Conservation (phyloP, 306 rosid genomes). For the Cucumis sativus region DNA sequence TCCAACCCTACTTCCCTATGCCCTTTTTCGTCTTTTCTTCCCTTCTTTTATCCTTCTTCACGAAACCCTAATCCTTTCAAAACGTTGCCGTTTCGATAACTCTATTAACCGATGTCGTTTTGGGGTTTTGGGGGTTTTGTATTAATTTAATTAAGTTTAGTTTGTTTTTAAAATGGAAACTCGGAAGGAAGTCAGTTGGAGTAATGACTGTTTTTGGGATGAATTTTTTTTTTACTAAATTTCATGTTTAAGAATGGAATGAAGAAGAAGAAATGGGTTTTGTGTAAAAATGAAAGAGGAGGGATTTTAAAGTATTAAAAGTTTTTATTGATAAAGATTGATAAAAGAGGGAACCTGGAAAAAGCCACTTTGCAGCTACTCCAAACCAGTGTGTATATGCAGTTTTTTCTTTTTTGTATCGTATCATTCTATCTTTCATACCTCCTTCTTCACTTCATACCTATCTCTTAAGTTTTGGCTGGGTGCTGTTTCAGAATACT, state of each 20-base stretch:
- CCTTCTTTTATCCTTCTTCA: background rate
- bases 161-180: background rate
- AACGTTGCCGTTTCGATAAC: background rate
- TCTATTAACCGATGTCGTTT: background rate
- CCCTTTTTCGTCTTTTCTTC: background rate
- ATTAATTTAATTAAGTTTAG: background rate
- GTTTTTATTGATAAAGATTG: conserved; percentile 12
- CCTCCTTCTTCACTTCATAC: conserved; percentile 7
- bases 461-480: conserved; percentile 1
- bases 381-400: background rate
- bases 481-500: conserved; percentile 10
- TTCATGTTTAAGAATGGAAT: background rate
- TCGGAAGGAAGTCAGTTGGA: background rate
- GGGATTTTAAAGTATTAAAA: background rate
- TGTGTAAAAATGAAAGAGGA: background rate
- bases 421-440: conserved; percentile 7
- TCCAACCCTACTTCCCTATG: background rate
- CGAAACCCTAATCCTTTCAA: background rate
- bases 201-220: background rate
- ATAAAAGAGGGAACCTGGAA: background rate
- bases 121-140: background rate
- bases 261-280: background rate
- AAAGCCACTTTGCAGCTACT: conserved; percentile 4
- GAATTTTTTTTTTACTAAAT: background rate
- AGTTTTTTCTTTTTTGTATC: conserved; percentile 3